These are phyloP conservation scores for Podaxis sp. DNA, from an alignment of 768 basidiomycete species.

Conservation along the genomic window DNA sequence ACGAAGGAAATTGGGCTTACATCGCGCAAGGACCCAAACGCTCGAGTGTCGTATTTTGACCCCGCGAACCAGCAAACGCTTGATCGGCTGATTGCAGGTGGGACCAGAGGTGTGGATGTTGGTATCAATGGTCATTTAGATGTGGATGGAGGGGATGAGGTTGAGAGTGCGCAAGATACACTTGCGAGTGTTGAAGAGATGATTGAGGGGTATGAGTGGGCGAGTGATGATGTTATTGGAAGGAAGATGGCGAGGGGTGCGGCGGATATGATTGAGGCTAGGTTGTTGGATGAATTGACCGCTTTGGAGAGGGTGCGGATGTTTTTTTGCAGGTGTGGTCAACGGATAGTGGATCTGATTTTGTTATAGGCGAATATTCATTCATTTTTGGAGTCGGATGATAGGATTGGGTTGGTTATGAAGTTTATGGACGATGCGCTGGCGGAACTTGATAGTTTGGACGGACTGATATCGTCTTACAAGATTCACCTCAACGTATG, in stretches of 20 bases:
- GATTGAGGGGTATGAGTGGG: constrained; percentile 98
- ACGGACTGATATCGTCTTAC: constrained; percentile 86
- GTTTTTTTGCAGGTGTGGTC: constrained; percentile 3
- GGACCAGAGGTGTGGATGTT: constrained; percentile 1
- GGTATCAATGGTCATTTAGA: constrained; percentile 39
- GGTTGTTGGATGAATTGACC: constrained; percentile 84
- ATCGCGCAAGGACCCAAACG: constrained; percentile 58
- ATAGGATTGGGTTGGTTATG: constrained; percentile 81
- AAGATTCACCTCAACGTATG: constrained; percentile 94
- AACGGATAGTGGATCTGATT: constrained; percentile 6
- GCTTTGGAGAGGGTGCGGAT: constrained; percentile 84
- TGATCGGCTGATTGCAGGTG: constrained; percentile 63
- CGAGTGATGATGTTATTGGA: constrained; percentile 72
- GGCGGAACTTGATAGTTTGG: constrained; percentile 86
- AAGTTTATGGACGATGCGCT: constrained; percentile 89
- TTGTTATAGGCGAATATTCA: constrained; percentile 85
- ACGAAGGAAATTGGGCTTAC: constrained; percentile 28
- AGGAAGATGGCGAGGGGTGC: constrained; percentile 66
- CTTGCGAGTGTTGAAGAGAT: constrained; percentile 96
- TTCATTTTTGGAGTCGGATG: constrained; percentile 95
- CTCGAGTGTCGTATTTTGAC: constrained; percentile 81
- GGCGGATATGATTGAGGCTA: constrained; percentile 89
- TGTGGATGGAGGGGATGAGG: constrained; percentile 52
- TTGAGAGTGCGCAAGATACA: constrained; percentile 73
- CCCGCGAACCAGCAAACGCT: constrained; percentile 71